phyloP scores from a whole-genome alignment of 805 yeast genomes.

The Priceomyces melissophilus region DNA sequence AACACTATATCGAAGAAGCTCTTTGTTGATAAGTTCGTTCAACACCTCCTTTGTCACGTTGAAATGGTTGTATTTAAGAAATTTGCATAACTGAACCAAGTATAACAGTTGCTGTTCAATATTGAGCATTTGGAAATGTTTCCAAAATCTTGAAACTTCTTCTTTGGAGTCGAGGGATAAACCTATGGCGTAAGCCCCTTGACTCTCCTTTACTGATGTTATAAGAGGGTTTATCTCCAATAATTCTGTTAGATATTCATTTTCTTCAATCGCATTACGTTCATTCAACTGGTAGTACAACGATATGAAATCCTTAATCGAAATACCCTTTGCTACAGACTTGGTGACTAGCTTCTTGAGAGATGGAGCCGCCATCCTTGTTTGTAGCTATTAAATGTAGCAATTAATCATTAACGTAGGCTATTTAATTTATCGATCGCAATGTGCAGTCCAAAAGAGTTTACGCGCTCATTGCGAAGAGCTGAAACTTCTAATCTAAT shows the following conservation, averaged over 20 bases:
- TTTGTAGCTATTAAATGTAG: neutral
- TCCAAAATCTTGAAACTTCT: constrained; percentile 22
- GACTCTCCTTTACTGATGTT: constrained; percentile 6
- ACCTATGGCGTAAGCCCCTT: constrained; percentile 15
- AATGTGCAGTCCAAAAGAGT: too few relatives aligned
- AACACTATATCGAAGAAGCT: constrained; percentile 1
- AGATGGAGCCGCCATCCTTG: constrained; percentile 4
- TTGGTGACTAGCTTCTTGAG: constrained; percentile 18
- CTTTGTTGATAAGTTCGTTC: constrained; percentile 9
- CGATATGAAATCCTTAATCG: constrained; percentile 22
- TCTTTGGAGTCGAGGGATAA: constrained; percentile 16
- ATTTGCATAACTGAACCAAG: constrained; percentile 10
- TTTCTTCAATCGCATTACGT: constrained; percentile 15
- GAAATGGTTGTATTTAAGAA: constrained; percentile 2
- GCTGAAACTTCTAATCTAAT: too few relatives aligned
- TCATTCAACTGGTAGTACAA: constrained; percentile 27
- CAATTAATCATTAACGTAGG: too few relatives aligned
- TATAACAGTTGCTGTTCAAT: constrained; percentile 10
- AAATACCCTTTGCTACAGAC: constrained; percentile 16
- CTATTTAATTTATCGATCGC: too few relatives aligned
- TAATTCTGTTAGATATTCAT: constrained; percentile 23
- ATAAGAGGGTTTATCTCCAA: constrained; percentile 15
- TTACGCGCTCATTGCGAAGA: too few relatives aligned
- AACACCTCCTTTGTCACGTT: constrained; percentile 5
- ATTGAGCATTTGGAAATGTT: constrained; percentile 10